phyloP scores from a whole-genome alignment of 768 basidiomycete species.

The Amanita fuliginea region DNA sequence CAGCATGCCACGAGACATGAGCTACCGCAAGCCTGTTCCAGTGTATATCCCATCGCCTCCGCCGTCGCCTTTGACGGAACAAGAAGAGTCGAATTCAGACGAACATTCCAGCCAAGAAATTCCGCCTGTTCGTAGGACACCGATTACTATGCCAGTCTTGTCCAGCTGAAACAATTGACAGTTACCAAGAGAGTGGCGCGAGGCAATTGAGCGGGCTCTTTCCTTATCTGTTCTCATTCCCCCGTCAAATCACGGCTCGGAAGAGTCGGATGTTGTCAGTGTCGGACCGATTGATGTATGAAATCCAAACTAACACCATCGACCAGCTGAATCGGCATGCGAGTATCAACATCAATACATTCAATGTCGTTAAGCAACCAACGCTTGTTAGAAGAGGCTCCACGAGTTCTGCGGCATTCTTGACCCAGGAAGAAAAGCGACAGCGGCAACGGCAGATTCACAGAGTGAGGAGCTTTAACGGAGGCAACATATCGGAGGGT shows the following conservation, averaged over 20 bases:
- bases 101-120: background rate
- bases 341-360: background rate
- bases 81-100: background rate
- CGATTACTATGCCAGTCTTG: background rate
- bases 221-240: conserved; percentile 1
- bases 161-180: background rate
- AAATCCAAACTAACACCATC: background rate
- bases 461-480: background rate
- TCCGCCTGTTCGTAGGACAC: conserved; percentile 2
- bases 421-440: background rate
- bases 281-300: background rate
- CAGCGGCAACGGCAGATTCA: conserved; percentile 1
- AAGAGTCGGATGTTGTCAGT: background rate
- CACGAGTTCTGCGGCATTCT: background rate
- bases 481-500: background rate
- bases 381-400: background rate
- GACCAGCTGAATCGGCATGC: background rate
- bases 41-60: conserved; percentile 56
- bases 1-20: conserved; percentile 35
- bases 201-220: conserved; percentile 15
- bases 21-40: conserved; percentile 65
- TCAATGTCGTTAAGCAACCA: background rate
- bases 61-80: conserved; percentile 21
- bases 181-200: conserved; percentile 24
- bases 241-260: background rate